Percentiles rank a stretch among this genome's conserved stretches.
Conservation (phyloP, 2,329 filamentous ascomycete genomes). For the Aureobasidium sp. region DNA sequence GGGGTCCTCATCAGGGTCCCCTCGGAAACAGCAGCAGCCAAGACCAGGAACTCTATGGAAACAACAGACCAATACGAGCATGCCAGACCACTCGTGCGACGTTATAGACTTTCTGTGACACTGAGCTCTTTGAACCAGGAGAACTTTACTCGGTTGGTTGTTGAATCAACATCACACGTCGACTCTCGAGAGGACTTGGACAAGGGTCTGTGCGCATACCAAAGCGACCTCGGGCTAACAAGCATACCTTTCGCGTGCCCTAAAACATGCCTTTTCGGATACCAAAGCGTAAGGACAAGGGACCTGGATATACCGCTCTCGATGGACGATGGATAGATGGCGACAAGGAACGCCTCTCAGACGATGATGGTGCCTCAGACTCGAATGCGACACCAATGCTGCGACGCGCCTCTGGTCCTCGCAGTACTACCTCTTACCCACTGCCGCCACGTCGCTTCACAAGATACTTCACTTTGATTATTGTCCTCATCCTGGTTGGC, state of each 20-base stretch:
- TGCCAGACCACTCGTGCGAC: background rate
- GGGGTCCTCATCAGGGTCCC: slow-evolving; percentile 5
- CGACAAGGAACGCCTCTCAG: slow-evolving; percentile 20
- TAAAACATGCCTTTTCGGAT: slow-evolving; percentile 18
- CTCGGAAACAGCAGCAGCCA: slow-evolving; percentile 18
- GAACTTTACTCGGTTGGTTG: background rate
- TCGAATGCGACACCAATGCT: slow-evolving; percentile 35
- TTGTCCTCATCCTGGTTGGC: slow-evolving; percentile 75
- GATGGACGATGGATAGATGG: slow-evolving; percentile 21
- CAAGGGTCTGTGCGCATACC: slow-evolving; percentile 9
- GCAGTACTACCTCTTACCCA: slow-evolving; percentile 36
- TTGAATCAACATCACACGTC: background rate
- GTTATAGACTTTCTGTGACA: background rate
- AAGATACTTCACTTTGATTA: slow-evolving; percentile 78
- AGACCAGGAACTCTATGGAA: slow-evolving; percentile 6
- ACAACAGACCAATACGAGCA: background rate
- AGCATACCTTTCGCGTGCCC: background rate
- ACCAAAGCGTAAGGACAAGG: slow-evolving; percentile 17
- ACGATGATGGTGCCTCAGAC: slow-evolving; percentile 24
- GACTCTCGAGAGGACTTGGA: background rate
- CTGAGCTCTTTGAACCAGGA: no score
- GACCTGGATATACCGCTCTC: slow-evolving; percentile 19
- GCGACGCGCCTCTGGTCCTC: slow-evolving; percentile 25
- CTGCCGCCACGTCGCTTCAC: slow-evolving; percentile 67
- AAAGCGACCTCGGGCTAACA: background rate